Base-by-base conservation (phyloP, 2,329 filamentous ascomycete genomes). In the Pseudogymnoascus sp. region DNA sequence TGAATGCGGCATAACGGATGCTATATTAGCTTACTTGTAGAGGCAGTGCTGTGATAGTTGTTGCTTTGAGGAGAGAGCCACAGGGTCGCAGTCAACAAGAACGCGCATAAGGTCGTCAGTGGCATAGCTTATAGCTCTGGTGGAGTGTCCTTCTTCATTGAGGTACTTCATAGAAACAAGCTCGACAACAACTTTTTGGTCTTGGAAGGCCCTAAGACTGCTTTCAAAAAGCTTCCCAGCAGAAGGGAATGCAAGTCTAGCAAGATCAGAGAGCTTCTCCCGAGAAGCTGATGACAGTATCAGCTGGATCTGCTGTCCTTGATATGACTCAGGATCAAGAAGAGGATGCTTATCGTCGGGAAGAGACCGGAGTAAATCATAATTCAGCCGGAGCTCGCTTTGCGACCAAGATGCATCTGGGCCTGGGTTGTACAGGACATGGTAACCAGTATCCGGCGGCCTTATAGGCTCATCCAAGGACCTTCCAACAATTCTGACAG, bases 401-500 rank as follows among this genome's bases (percentile, higher is more conserved):
- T 82, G 80, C 11, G 79, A 82, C 71, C 77, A 79, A 53, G 79
- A 73, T 2, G 75, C 75, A 65, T 82, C 78, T 33, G 69, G 60
- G 71, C 74, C 19, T 19, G 19, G 19, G 19, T 19, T 19, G 19
- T 19, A 19, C 19, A 19, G 19, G 19, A 19, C 19, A 19, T 19
- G 19, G 19, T 19, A 19, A 19, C 19, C 19, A 19, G 19, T 19
- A 19, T 19, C 19, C 19, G 19, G 19, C 19, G 19, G 19, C 19
- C 19, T 19, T 6, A 67, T 72, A 14, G 72, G 72, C 53, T 72
- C 69, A 10, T 74, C 71, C 66, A 77, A 71, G 50, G 76, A 75
- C 1, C 79, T 79, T 70, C 80, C 76, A 8, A 79, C 76, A 65
- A 83, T 75, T 40, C 80, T 80, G 1, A 80, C 79, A 10, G 75